These are phyloP conservation scores for Wickerhamiella allomyrinae DNA, from an alignment of 805 yeast species.

Conservation along the genomic window DNA sequence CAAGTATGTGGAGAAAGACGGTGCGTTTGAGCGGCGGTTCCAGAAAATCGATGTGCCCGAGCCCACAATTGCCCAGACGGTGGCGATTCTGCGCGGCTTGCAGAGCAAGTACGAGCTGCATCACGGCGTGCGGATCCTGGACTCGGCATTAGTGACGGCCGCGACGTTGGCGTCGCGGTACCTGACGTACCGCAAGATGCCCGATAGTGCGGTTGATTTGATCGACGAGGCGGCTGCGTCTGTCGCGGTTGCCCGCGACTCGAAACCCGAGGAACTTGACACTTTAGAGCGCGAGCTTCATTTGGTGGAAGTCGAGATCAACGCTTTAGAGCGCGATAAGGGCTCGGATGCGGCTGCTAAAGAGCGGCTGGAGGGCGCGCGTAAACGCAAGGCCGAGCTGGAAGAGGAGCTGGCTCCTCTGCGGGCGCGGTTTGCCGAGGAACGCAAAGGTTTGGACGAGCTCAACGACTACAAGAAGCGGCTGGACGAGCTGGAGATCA, in stretches of 20 bases:
- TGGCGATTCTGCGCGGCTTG: conserved; percentile 90
- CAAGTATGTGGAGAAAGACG: conserved; percentile 85
- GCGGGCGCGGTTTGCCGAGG: conserved; percentile 71
- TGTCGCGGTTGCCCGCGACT: conserved; percentile 96
- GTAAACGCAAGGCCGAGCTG: conserved; percentile 62
- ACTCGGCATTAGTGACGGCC: conserved; percentile 85
- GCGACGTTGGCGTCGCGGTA: conserved; percentile 91
- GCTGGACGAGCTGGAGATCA: conserved; percentile 80
- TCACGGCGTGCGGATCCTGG: conserved; percentile 93
- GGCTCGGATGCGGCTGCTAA: conserved; percentile 67
- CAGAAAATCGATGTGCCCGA: conserved; percentile 94
- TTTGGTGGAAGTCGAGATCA: conserved; percentile 85
- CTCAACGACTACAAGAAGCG: conserved; percentile 78
- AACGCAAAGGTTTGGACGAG: conserved; percentile 82
- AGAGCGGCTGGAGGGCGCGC: conserved; percentile 71
- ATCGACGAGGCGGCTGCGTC: conserved; percentile 94
- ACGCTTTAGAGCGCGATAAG: conserved; percentile 90
- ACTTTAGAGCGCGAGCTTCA: conserved; percentile 84
- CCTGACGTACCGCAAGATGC: conserved; percentile 85
- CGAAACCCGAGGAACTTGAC: conserved; percentile 94
- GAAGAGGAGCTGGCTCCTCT: conserved; percentile 78
- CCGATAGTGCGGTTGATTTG: conserved; percentile 93
- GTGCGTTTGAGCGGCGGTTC: conserved; percentile 97
- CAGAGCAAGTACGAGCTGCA: conserved; percentile 93
- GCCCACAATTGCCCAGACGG: conserved; percentile 82